These are phyloP conservation scores for Skeletonema menzelii DNA, from an alignment of 108 stramenopile species.

Conservation along the genomic window DNA sequence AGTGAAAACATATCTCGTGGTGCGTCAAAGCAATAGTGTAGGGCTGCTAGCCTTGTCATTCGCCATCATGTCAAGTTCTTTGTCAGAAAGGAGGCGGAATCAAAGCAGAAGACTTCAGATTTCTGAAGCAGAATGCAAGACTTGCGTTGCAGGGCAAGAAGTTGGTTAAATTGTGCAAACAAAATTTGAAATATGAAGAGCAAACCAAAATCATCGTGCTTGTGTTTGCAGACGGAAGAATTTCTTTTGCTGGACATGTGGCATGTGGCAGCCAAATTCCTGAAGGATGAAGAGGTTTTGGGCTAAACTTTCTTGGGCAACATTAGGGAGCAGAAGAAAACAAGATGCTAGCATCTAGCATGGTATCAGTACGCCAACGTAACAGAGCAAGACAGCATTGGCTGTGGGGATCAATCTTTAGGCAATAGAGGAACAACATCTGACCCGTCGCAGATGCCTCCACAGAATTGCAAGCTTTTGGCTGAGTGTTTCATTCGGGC, in stretches of 20 bases:
- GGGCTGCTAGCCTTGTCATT: too few species aligned
- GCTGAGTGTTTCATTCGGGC: slow-evolving; percentile 74
- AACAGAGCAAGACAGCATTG: slow-evolving; percentile 69
- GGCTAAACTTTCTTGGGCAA: slow-evolving; percentile 58
- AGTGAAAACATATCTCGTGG: too few species aligned
- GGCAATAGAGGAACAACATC: slow-evolving; percentile 53
- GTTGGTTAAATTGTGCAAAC: slow-evolving; percentile 47
- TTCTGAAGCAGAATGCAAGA: slow-evolving; percentile 55
- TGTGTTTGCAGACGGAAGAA: slow-evolving; percentile 66
- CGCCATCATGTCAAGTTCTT: too few species aligned
- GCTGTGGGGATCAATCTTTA: slow-evolving; percentile 79
- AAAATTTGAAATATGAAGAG: slow-evolving; percentile 51
- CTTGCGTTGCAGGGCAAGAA: slow-evolving; percentile 40
- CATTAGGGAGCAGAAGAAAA: slow-evolving; percentile 55
- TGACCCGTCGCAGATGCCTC: slow-evolving; percentile 70
- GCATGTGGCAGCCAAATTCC: slow-evolving; percentile 33
- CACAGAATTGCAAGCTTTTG: slow-evolving; percentile 76
- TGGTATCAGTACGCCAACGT: slow-evolving; percentile 75
- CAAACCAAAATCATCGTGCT: slow-evolving; percentile 79
- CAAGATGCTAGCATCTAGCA: slow-evolving; percentile 60
- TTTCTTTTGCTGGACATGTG: slow-evolving; percentile 63
- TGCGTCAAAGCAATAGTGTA: too few species aligned
- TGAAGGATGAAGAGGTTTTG: slow-evolving; percentile 29
- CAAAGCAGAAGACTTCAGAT: slow-evolving; percentile 59
- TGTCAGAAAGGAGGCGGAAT: slow-evolving; percentile 51